Percentiles rank a stretch among this genome's conserved stretches.
Conservation (phyloP, 768 basidiomycete genomes). For the Phlebiopsis flavidoalba region DNA sequence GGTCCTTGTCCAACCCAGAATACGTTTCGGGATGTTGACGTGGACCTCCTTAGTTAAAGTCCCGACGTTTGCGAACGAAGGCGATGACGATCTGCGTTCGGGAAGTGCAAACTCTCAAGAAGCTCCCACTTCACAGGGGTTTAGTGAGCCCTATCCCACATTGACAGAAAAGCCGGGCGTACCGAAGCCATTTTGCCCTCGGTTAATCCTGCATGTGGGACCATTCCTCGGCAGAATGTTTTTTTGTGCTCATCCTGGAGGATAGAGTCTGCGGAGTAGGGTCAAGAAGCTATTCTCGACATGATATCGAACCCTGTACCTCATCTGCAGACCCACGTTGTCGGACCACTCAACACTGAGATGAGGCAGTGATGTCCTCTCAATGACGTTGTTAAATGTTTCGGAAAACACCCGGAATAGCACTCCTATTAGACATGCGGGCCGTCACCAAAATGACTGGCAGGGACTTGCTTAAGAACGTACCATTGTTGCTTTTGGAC, state of each 20-base stretch:
- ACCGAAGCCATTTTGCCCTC: too few relatives aligned
- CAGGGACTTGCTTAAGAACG: background rate
- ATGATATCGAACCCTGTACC: too few relatives aligned
- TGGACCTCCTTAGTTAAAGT: background rate
- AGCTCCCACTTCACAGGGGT: background rate
- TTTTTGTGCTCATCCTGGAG: background rate
- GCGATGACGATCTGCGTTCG: constrained; percentile 1
- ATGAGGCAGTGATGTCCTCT: background rate
- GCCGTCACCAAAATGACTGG: background rate
- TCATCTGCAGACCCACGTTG: too few relatives aligned
- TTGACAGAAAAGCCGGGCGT: too few relatives aligned
- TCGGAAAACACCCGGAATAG: background rate
- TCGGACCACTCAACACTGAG: too few relatives aligned
- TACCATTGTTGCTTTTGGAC: background rate
- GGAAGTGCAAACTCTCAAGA: background rate
- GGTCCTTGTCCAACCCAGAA: constrained; percentile 3
- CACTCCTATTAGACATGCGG: too few relatives aligned
- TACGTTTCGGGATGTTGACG: background rate
- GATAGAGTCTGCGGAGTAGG: too few relatives aligned
- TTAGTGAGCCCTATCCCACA: too few relatives aligned
- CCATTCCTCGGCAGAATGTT: background rate
- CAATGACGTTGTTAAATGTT: background rate
- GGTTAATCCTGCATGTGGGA: background rate
- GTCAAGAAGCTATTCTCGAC: too few relatives aligned
- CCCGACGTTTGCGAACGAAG: background rate